phyloP scores from a whole-genome alignment of 2,329 filamentous ascomycete genomes.

The Gnomoniopsis smithogilvyi region DNA sequence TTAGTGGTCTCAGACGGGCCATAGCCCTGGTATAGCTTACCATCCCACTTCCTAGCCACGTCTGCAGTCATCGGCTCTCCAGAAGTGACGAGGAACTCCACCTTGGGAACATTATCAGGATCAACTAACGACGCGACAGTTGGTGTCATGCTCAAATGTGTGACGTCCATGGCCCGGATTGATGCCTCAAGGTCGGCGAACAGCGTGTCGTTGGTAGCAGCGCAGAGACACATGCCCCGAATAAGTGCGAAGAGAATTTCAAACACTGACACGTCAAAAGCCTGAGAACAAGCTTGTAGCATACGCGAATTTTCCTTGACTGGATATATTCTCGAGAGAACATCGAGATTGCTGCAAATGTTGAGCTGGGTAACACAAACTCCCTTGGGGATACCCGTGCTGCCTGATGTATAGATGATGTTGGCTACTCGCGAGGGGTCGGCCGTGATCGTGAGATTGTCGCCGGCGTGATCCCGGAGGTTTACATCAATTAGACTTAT shows the following conservation, averaged over 20 bases:
- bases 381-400: conserved; percentile 76
- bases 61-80: conserved; percentile 75
- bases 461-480: conserved; percentile 27
- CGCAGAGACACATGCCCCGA: conserved; percentile 74
- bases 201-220: conserved; percentile 69
- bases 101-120: conserved; percentile 64
- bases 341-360: conserved; percentile 70
- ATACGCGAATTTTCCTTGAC: conserved; percentile 51
- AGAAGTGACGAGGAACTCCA: conserved; percentile 75
- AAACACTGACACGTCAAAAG: conserved; percentile 85
- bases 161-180: conserved; percentile 62
- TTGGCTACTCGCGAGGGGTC: conserved; percentile 61
- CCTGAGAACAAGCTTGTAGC: conserved; percentile 79
- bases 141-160: conserved; percentile 81
- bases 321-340: conserved; percentile 66
- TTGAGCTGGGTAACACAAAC: conserved; percentile 75
- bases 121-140: conserved; percentile 77
- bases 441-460: conserved; percentile 36
- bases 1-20: conserved; percentile 86
- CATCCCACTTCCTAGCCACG: conserved; percentile 68
- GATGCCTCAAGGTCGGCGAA: conserved; percentile 69
- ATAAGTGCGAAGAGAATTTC: conserved; percentile 87
- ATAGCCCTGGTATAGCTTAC: conserved; percentile 74
- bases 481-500: conserved; percentile 32
- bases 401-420: conserved; percentile 80